Conservation (phyloP, 805 yeast species). For the Teunomyces pallodes region DNA sequence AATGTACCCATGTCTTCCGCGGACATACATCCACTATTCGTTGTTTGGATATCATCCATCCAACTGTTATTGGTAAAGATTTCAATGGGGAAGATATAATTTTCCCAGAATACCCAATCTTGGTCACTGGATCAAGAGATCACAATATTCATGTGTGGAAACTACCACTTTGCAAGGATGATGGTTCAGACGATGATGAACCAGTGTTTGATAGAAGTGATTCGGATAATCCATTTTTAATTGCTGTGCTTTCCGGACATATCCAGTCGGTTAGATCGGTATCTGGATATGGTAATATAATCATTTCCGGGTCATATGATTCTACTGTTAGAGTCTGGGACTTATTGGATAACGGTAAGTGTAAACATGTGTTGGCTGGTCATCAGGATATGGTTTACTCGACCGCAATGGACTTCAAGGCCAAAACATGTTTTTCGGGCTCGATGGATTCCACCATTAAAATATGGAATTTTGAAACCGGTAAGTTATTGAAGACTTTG, state of each 20-base stretch:
- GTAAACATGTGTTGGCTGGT: conserved; percentile 72
- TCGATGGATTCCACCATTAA: conserved; percentile 85
- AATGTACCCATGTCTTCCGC: conserved; percentile 85
- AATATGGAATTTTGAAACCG: conserved; percentile 85
- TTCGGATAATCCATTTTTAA: conserved; percentile 57
- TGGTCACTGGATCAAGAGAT: conserved; percentile 50
- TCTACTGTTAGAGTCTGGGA: conserved; percentile 92
- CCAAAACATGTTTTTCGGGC: conserved; percentile 84
- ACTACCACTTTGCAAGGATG: conserved; percentile 53
- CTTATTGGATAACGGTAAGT: conserved; percentile 60
- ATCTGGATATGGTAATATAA: conserved; percentile 77
- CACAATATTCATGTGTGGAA: conserved; percentile 46
- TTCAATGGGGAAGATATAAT: conserved; percentile 54
- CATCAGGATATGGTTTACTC: conserved; percentile 87
- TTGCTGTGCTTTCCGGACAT: conserved; percentile 61
- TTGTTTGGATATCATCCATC: conserved; percentile 80
- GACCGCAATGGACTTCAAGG: conserved; percentile 74
- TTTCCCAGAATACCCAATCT: conserved; percentile 63
- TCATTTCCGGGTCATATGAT: conserved; percentile 90
- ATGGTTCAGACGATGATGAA: conserved; percentile 32
- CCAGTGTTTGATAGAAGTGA: conserved; percentile 27
- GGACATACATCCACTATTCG: conserved; percentile 94
- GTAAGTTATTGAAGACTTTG: conserved; percentile 63
- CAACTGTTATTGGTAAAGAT: conserved; percentile 60
- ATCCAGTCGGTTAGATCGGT: conserved; percentile 82